Evolutionary conservation across 139 green algal species (phyloP).

Genomic region (Chlorella sp.): DNA sequence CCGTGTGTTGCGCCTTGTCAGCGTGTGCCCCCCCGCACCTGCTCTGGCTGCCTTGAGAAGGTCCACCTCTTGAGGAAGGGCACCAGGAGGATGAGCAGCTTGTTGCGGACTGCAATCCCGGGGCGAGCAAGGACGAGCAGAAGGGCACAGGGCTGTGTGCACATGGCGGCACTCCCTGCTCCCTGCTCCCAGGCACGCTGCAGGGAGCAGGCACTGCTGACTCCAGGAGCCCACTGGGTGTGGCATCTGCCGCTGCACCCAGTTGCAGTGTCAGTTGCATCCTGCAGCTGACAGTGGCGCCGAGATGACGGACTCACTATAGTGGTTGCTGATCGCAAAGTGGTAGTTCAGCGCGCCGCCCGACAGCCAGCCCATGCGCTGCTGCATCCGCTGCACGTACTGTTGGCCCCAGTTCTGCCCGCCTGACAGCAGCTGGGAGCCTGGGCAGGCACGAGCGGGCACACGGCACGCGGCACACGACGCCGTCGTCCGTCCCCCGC

Average conservation of each 20-base stretch:
- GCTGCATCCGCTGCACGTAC: constrained; percentile 56
- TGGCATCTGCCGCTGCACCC: too few species aligned
- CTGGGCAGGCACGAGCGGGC: not conserved
- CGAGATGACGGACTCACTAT: constrained; percentile 49
- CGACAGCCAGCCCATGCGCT: constrained; percentile 52
- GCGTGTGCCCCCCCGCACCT: too few species aligned
- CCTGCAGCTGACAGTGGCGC: too few species aligned
- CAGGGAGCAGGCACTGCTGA: too few species aligned
- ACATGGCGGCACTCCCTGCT: too few species aligned
- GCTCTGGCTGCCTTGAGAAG: constrained; percentile 70
- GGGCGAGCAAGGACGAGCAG: too few species aligned
- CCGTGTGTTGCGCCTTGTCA: too few species aligned
- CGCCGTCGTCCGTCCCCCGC: too few species aligned
- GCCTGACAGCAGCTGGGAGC: constrained; percentile 14
- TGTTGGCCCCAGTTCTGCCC: constrained; percentile 38
- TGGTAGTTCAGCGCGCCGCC: constrained; percentile 71
- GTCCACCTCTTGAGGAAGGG: constrained; percentile 88
- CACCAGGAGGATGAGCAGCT: constrained; percentile 86
- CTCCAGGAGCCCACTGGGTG: too few species aligned
- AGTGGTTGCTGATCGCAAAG: constrained; percentile 82
- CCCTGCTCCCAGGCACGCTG: too few species aligned
- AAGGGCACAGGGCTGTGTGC: too few species aligned
- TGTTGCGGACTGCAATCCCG: constrained; percentile 66
- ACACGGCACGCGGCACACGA: not conserved
- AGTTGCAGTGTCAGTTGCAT: too few species aligned